Evolutionary conservation across 495 filamentous ascomycete genomes (phyloP), one percentile per base, ranked within the genome.

Genomic region (Beverwykella pulmonaria): DNA sequence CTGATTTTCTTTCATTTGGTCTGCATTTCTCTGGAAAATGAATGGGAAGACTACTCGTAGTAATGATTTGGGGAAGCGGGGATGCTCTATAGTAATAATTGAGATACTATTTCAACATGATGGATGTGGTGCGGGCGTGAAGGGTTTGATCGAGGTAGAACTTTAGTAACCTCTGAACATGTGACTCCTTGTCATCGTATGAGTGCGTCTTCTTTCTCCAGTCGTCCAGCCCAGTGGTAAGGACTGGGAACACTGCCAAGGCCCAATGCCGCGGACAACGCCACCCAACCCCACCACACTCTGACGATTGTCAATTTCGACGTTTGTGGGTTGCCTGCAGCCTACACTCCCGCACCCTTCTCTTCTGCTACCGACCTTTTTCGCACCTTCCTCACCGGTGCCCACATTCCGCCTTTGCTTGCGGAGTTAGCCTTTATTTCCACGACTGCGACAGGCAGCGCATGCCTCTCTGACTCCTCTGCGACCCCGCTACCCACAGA

Each of bases 271-370:
- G 17, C 17, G 39, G 39, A 44, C 32, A 34, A 34, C n/a, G 26
- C 32, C n/a, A n/a, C 32, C 22, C 26, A 44, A 47, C 34, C n/a
- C 55, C 55, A 22, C 32, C 32, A 22, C n/a, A 44, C 39, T n/a
- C 39, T 44, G 9, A 32, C 57, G 29, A 50, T 27, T n/a, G 57
- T 34, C 15, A 60, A 60, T 48, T 60, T 60, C 36, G 57, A 50
- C 57, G 57, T 48, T 60, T 60, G 57, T 60, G 57, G 39, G 57
- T 15, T 49, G 26, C 57, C 32, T 1, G 10, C 57, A 60, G 39
- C 44, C 29, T 25, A 29, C 49, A 39, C 41, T 53, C 46, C 19
- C 46, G 17, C 17, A 9, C 41, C 59, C 0, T 20, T 63, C 48
- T 25, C 53, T 57, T 57, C 32, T 41, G 12, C 27, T 20, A 19